Conservation (phyloP, 164 flowering plant species). For the Magnolia sinica region DNA sequence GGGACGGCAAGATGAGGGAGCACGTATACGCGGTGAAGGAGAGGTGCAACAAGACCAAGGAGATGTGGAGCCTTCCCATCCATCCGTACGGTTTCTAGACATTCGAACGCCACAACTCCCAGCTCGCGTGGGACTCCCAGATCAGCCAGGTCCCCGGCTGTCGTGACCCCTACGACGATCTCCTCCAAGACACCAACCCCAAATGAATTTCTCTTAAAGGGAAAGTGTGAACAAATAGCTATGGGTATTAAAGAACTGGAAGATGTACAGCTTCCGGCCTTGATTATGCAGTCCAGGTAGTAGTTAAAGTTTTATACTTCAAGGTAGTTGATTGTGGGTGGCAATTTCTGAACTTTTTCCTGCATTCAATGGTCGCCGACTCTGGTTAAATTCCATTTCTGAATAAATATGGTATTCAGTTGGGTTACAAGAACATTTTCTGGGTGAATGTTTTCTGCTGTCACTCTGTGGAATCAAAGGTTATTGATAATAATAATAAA, state of each 20-base stretch:
- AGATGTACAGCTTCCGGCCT: neutral
- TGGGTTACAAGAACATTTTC: neutral
- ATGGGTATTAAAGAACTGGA: neutral
- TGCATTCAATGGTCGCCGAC: neutral
- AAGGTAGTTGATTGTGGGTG: neutral
- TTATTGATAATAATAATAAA: no score
- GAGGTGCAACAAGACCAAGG: constrained; percentile 74
- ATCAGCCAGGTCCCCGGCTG: constrained; percentile 82
- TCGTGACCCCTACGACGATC: constrained; percentile 84
- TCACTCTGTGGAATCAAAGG: neutral
- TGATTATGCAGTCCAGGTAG: neutral
- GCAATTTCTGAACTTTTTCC: neutral
- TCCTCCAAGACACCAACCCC: constrained; percentile 33
- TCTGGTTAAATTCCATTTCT: neutral
- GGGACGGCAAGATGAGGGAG: constrained; percentile 72
- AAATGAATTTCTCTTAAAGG: neutral
- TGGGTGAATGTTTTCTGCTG: neutral
- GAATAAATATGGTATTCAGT: neutral
- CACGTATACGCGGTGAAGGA: constrained; percentile 64
- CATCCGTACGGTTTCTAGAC: constrained; percentile 99
- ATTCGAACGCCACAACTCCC: constrained; percentile 84
- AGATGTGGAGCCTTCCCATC: constrained; percentile 81
- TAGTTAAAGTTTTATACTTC: no score
- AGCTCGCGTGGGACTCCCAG: constrained; percentile 77
- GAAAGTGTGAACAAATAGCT: neutral